These are phyloP conservation scores for Oryza coarctata DNA, from an alignment of 176 grass and related monocot genomes.

Conservation along the genomic window DNA sequence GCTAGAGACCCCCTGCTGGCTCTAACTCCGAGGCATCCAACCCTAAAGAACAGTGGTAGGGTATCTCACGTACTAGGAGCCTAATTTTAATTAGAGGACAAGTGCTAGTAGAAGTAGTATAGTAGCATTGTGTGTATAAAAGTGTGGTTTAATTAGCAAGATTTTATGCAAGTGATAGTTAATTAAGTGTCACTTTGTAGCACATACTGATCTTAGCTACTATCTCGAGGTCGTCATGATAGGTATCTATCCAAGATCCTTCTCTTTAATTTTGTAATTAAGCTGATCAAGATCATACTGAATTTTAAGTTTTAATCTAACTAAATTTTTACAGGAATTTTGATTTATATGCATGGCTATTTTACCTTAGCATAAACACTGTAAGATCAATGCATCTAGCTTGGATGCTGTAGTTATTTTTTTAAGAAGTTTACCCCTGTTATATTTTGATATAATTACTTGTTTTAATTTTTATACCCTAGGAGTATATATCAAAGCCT, in stretches of 20 bases:
- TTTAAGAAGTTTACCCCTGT: not conserved
- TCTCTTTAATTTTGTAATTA: not conserved
- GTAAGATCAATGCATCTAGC: not conserved
- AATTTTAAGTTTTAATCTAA: not conserved
- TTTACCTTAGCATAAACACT: not conserved
- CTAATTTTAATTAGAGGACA: not conserved
- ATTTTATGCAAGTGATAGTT: not conserved
- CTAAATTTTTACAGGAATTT: not conserved
- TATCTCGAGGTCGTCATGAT: not conserved
- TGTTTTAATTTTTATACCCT: not conserved
- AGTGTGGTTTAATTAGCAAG: not conserved
- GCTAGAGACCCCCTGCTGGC: not conserved
- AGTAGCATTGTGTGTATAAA: not conserved
- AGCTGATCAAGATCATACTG: not conserved
- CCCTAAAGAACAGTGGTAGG: not conserved
- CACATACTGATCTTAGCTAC: not conserved
- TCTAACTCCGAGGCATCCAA: slow-evolving; percentile 20
- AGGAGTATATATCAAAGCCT: not conserved
- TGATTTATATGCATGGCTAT: not conserved
- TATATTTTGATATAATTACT: not conserved
- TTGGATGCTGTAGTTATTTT: not conserved
- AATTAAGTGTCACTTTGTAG: not conserved
- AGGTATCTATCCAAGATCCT: not conserved
- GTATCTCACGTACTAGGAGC: not conserved
- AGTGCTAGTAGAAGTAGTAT: not conserved